Evolutionary conservation across 164 flowering plant genomes (phyloP).

Genomic region (Vitis rupestris): DNA sequence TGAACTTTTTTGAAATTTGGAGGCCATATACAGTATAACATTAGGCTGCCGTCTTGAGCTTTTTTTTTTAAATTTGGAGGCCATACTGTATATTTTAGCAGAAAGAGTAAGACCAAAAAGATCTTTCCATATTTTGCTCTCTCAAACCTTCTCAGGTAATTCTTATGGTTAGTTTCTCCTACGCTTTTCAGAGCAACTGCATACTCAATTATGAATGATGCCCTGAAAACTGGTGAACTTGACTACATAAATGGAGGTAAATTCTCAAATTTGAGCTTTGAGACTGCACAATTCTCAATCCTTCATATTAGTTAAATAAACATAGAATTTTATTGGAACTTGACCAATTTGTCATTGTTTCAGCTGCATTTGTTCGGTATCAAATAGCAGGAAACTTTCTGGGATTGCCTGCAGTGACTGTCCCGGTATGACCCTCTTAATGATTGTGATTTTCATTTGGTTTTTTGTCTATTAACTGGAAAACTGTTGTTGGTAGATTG

Average conservation of each 20-base stretch:
- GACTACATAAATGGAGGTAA: conserved; percentile 96
- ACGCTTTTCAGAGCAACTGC: conserved; percentile 72
- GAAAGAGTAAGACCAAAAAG: neutral
- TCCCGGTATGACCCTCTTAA: conserved; percentile 53
- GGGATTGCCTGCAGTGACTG: conserved; percentile 87
- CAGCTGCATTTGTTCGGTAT: conserved; percentile 91
- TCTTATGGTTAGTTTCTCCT: conserved; percentile 10
- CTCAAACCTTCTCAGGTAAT: neutral
- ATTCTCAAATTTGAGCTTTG: no score
- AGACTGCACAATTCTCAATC: no score
- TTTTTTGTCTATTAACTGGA: neutral
- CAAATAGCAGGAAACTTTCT: conserved; percentile 87
- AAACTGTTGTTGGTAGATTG: conserved; percentile 48
- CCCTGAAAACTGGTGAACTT: conserved; percentile 75
- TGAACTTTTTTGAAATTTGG: neutral
- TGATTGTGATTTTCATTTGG: neutral
- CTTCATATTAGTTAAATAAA: neutral
- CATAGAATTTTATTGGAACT: neutral
- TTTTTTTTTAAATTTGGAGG: neutral
- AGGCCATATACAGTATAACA: neutral
- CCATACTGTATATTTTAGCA: neutral
- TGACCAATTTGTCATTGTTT: conserved; percentile 8
- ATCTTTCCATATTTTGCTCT: no score
- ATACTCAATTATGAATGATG: conserved; percentile 61
- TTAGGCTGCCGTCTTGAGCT: neutral